Base-by-base conservation (phyloP, 352 stramenopile genomes). In the Albugo candida region DNA sequence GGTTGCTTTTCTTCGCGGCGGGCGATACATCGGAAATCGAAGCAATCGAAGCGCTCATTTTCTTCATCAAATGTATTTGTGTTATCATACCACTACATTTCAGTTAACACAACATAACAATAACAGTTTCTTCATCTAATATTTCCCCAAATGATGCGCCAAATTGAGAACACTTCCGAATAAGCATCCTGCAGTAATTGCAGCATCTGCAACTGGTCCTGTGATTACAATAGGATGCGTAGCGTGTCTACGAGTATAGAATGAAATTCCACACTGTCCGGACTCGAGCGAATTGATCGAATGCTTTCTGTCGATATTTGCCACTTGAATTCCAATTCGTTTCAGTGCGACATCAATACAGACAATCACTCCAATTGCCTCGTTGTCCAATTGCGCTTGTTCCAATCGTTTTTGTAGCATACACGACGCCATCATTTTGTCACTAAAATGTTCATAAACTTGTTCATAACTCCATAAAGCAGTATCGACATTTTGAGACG, bases 111-210 rank as follows among this genome's bases (percentile, higher is more conserved):
- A 31, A 8, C n/a, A 31, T 31, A 31, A 31, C 24, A 31, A 31
- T 10, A 31, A 31, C 24, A 31, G 3, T 8, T 31, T 10, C 24
- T 31, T 3, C 24, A 3, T 3, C 24, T 8, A 31, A 31, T 31
- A 31, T 31, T 31, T 31, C 3, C 73, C 73, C 50, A 71, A 83
- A 61, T 72, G 79, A 44, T 74, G 69, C 20, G 76, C 76, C 16
- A 89, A 51, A 43, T 66, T 73, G 17, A 89, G 47, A 17, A 82
- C 77, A 52, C 65, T 81, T 36, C 71, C 73, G 55, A 89, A 89
- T 36, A 89, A 63, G 45, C 73, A 74, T 45, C 73, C 70, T 27
- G 76, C 76, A 41, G 71, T 83, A 63, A 85, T 85, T 43, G 64
- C 69, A 45, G 56, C 63, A 56, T 84, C 70, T 24, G 72, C 67